Percentiles rank a stretch among this genome's conserved stretches.
Conservation (phyloP, 257 asterid species). For the Salvia splendens region DNA sequence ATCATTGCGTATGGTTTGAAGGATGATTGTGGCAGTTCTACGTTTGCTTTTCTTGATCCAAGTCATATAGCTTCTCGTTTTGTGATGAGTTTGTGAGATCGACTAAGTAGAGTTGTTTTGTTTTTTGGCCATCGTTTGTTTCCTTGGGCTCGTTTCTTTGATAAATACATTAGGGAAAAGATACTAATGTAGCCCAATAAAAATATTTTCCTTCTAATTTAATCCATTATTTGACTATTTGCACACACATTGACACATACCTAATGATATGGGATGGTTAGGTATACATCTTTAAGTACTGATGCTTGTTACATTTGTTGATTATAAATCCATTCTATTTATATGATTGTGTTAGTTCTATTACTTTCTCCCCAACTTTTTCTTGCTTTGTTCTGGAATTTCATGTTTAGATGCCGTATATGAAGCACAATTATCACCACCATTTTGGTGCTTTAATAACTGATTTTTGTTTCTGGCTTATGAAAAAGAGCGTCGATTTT, state of each 20-base stretch:
- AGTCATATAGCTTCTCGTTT: no score
- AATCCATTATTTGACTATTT: no score
- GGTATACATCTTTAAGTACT: background rate
- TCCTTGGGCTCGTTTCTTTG: no score
- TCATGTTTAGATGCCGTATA: background rate
- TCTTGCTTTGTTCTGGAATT: background rate
- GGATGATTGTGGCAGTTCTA: background rate
- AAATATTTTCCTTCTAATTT: no score
- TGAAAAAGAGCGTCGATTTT: background rate
- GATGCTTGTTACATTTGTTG: background rate
- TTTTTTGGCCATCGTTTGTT: no score
- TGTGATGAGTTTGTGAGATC: no score
- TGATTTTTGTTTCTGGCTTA: background rate
- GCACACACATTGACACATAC: background rate
- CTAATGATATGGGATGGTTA: background rate
- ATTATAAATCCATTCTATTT: background rate
- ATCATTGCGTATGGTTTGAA: no score
- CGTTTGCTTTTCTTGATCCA: no score
- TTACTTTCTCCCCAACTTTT: background rate
- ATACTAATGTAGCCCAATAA: no score
- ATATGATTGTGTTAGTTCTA: background rate
- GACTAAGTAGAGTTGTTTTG: no score
- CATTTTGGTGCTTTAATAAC: constrained; percentile 8
- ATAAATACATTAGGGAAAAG: no score
- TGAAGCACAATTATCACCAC: background rate